Conservation (phyloP, 768 basidiomycete genomes). For the Xerocomus brunneocitrinus region DNA sequence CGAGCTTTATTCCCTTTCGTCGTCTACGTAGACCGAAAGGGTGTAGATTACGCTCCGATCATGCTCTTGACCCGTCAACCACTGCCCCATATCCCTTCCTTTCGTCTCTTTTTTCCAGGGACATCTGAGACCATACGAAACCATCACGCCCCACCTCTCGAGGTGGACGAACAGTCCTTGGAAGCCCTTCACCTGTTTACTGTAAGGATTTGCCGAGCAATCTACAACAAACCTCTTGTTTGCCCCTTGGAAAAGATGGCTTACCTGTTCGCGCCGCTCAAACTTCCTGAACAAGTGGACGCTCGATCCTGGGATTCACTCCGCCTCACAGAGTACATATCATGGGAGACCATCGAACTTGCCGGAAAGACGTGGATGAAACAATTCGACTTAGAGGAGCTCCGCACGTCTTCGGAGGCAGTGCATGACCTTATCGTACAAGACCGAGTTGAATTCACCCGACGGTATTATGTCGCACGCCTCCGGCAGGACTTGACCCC, state of each 20-base stretch:
- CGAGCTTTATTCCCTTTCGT: constrained; percentile 37
- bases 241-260: constrained; percentile 50
- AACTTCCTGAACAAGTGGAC: constrained; percentile 26
- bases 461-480: constrained; percentile 55
- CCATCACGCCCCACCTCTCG: constrained; percentile 45
- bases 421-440: constrained; percentile 66
- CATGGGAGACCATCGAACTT: constrained; percentile 57
- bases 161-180: constrained; percentile 43
- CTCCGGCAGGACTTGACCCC: constrained; percentile 69
- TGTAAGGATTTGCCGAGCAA: constrained; percentile 52
- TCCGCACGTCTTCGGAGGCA: constrained; percentile 28
- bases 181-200: constrained; percentile 57
- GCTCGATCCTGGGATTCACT: constrained; percentile 18
- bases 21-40: constrained; percentile 27
- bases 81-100: constrained; percentile 50
- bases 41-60: constrained; percentile 50
- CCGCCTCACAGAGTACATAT: constrained; percentile 44
- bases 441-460: constrained; percentile 75
- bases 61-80: constrained; percentile 63
- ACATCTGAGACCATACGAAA: constrained; percentile 40
- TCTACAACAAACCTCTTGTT: constrained; percentile 65
- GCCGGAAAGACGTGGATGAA: constrained; percentile 51
- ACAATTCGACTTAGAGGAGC: constrained; percentile 40
- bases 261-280: constrained; percentile 67
- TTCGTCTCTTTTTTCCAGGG: constrained; percentile 60